Percentiles rank a stretch among this genome's conserved stretches.
These are phyloP conservation scores for Maudiozyma serrabonitensis DNA, from an alignment of 805 yeast species.

Conservation along the genomic window DNA sequence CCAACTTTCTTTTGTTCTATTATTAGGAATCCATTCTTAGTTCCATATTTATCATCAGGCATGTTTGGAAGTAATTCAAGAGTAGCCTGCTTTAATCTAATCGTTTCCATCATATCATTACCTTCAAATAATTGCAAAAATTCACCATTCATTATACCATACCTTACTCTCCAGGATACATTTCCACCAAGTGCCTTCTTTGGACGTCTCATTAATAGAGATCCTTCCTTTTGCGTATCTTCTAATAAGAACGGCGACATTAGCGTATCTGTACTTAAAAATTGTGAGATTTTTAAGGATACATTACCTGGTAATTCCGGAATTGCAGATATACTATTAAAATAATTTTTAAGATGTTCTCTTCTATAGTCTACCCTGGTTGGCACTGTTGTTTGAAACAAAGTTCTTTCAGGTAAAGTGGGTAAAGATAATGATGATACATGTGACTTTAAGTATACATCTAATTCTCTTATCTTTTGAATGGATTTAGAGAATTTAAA, in stretches of 20 bases:
- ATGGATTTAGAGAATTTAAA: constrained; percentile 66
- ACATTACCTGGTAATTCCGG: constrained; percentile 50
- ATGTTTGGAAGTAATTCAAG: constrained; percentile 31
- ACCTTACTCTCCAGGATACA: constrained; percentile 56
- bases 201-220: constrained; percentile 51
- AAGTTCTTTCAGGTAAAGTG: constrained; percentile 50
- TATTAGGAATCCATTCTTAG: constrained; percentile 29
- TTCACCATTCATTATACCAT: constrained; percentile 58
- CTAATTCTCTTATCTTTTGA: constrained; percentile 51
- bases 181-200: constrained; percentile 42
- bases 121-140: constrained; percentile 45
- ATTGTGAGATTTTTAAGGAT: constrained; percentile 47
- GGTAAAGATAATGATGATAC: constrained; percentile 44
- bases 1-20: constrained; percentile 34
- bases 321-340: constrained; percentile 43
- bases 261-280: constrained; percentile 59
- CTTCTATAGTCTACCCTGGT: constrained; percentile 54
- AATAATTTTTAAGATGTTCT: constrained; percentile 46
- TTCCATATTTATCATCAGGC: constrained; percentile 30
- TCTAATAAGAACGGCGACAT: constrained; percentile 43
- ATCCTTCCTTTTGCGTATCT: constrained; percentile 55
- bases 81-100: constrained; percentile 27
- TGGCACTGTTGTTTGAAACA: constrained; percentile 49
- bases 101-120: constrained; percentile 43
- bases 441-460: constrained; percentile 46